phyloP scores from a whole-genome alignment of 345 rosid genomes.

The Theobroma cacao region DNA sequence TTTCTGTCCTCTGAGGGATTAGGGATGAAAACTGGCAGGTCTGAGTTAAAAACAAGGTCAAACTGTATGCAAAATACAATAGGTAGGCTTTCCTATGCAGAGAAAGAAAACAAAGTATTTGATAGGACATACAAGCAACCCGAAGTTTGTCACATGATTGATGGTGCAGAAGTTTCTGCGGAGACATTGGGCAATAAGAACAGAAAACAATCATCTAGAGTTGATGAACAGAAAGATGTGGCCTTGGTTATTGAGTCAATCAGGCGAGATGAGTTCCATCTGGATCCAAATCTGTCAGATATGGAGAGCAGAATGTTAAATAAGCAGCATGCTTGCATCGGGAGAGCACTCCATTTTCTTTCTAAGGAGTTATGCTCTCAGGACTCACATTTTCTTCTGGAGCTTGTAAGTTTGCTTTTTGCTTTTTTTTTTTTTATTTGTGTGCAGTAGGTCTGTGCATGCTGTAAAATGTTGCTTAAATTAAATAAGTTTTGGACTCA shows the following conservation, averaged over 20 bases:
- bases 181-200: conserved; percentile 24
- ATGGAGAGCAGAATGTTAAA: conserved; percentile 61
- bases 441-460: not conserved
- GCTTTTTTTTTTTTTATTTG: not conserved
- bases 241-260: conserved; percentile 58
- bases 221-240: conserved; percentile 35
- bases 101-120: conserved; percentile 16
- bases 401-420: conserved; percentile 86
- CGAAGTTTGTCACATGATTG: conserved; percentile 20
- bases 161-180: conserved; percentile 23
- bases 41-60: conserved; percentile 24
- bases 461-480: not conserved
- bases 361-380: conserved; percentile 93
- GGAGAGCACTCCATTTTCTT: conserved; percentile 94
- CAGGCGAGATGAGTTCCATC: conserved; percentile 83
- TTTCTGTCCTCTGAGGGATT: conserved; percentile 21
- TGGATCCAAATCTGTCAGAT: conserved; percentile 57
- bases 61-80: conserved; percentile 20
- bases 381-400: conserved; percentile 96
- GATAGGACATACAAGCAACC: conserved; percentile 17
- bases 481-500: not conserved
- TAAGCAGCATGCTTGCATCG: conserved; percentile 94
- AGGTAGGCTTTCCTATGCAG: conserved; percentile 23
- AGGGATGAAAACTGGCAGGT: conserved; percentile 11
- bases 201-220: conserved; percentile 24